Percentiles rank a stretch among this genome's conserved stretches.
Conservation (phyloP, 148 eudicot genomes). For the Chenopodium formosanum region DNA sequence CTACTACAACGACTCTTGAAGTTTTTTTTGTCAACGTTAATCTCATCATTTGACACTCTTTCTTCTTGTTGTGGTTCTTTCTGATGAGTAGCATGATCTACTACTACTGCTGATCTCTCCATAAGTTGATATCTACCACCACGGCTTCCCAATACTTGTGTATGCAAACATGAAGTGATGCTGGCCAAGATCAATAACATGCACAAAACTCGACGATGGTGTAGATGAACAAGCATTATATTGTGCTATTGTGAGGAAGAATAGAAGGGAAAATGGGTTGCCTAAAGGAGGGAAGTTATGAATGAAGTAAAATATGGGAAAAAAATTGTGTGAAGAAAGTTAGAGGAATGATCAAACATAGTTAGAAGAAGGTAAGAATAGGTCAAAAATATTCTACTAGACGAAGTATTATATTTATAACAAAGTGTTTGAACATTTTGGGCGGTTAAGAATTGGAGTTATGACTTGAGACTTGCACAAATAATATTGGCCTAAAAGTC, state of each 20-base stretch:
- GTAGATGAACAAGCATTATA: slow-evolving; percentile 8
- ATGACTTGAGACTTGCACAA: not conserved
- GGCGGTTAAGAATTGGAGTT: slow-evolving; percentile 7
- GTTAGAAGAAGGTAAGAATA: slow-evolving; percentile 6
- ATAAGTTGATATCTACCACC: not conserved
- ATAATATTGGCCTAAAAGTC: slow-evolving; percentile 2
- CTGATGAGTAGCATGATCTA: not conserved
- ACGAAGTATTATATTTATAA: not conserved
- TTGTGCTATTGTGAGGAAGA: not conserved
- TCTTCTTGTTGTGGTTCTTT: not conserved
- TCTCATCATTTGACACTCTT: slow-evolving; percentile 3
- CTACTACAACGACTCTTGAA: not conserved
- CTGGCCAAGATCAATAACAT: slow-evolving; percentile 22
- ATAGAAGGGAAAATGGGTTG: not conserved
- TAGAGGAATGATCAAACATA: not conserved
- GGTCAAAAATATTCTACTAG: slow-evolving; percentile 16
- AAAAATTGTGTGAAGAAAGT: not conserved
- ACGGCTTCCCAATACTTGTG: slow-evolving; percentile 20
- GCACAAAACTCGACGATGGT: slow-evolving; percentile 9
- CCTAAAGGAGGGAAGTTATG: not conserved
- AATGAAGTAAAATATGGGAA: not conserved
- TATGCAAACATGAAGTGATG: slow-evolving; percentile 29
- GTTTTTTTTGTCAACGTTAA: not conserved
- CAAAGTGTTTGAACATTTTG: slow-evolving; percentile 16
- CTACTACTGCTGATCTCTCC: not conserved